Base-by-base conservation (phyloP, 2,329 filamentous ascomycete genomes). In the Ophiocordyceps sinensis region DNA sequence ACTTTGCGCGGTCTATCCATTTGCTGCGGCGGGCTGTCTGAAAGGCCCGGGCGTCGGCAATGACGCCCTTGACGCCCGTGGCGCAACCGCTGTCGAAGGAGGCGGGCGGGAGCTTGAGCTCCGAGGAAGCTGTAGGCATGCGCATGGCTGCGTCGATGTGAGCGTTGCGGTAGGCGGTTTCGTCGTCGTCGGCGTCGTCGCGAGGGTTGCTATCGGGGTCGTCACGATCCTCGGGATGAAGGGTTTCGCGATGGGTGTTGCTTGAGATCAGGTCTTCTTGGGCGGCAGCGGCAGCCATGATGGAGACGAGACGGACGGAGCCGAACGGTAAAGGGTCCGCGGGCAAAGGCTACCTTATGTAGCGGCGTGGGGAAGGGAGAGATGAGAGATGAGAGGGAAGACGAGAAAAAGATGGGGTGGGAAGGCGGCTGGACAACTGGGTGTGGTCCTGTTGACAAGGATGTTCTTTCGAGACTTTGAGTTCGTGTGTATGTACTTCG, bases 61-160 rank as follows among this genome's bases (percentile, higher is more conserved):
- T 89, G 59, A 91, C 85, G 47, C 85, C 85, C 66, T 89, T 89
- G 50, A 87, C 84, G 37, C 85, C 85, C 3, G 84, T 89, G 50
- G 83, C 79, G 49, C 77, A 73, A 43, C 81, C 79, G 41, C 67
- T 75, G 57, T 84, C 75, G 53, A 81, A 80, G 42, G 68, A 71
- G 12, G 66, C 65, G 10, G 75, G 76, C 13, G 77, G 77, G 45
- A 83, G 73, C 54, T 70, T 72, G 53, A 84, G 60, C 43, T 67
- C 67, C 44, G 56, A 51, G 60, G 57, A 67, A 43, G 56, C 51
- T 60, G 70, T 67, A 40, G 78, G 72, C 59, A 78, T 77, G 52
- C 79, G 69, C 75, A 82, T 81, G 52, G 70, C 73, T 50, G 71
- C 70, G 58, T 80, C 71, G 57, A 81, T 74, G 53, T 74, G 68